A percentile compares a stretch with the other conserved stretches of the same genome.
Evolutionary conservation across 192 early-diverging fungal species (phyloP).

Genomic region (Ramicandelaber brevisporus): DNA sequence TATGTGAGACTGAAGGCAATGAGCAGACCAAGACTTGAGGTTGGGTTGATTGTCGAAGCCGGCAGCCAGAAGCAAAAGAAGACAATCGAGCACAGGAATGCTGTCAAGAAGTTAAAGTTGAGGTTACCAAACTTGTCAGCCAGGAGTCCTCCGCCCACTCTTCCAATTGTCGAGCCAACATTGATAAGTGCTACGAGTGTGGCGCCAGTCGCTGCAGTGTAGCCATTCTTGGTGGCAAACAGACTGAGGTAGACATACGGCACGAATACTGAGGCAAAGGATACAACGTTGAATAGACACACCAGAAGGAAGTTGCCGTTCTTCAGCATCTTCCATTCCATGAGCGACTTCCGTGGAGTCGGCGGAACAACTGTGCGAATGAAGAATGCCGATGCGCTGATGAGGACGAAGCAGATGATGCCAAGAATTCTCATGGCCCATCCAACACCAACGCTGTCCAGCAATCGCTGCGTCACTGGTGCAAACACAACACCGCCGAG

Average conservation of each 20-base stretch:
- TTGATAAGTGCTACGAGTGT: conserved; percentile 14
- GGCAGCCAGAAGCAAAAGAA: no score
- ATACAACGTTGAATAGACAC: conserved; percentile 4
- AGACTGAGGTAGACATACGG: conserved; percentile 8
- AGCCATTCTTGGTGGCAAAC: conserved; percentile 12
- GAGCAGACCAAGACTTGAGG: no score
- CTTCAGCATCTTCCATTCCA: not conserved
- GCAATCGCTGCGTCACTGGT: conserved; percentile 24
- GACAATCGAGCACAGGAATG: no score
- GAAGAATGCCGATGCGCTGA: conserved; percentile 7
- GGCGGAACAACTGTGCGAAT: conserved; percentile 9
- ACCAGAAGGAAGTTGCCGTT: no score
- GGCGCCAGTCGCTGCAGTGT: conserved; percentile 8
- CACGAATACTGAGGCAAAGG: conserved; percentile 8
- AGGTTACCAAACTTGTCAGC: no score
- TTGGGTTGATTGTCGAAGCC: no score
- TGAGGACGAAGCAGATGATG: conserved; percentile 10
- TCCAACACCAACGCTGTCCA: conserved; percentile 19
- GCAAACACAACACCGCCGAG: conserved; percentile 40
- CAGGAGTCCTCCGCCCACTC: no score
- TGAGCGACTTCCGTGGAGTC: conserved; percentile 9
- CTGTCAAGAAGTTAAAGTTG: no score
- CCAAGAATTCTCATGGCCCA: conserved; percentile 37
- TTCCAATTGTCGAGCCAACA: conserved; percentile 10
- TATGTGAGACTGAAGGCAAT: no score